Evolutionary conservation across 768 basidiomycete species (phyloP).

Genomic region (Coprinellus micaceus): DNA sequence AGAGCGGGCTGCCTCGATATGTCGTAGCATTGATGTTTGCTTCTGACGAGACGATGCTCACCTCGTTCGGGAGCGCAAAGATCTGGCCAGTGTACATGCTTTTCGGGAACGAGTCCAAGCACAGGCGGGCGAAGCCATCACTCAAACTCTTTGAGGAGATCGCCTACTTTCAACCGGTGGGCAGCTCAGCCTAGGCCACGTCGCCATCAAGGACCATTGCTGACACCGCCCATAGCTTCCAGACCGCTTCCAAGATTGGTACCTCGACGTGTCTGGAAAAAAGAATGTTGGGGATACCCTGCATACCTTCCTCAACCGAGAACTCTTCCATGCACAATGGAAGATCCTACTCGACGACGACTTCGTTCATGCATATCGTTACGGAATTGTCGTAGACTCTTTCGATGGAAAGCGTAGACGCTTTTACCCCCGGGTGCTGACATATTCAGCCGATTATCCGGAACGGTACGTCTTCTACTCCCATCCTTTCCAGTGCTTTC

Average conservation of each 20-base stretch:
- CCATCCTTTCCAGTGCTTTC: too few species aligned
- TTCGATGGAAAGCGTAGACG: background rate
- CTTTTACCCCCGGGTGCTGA: slow-evolving; percentile 6
- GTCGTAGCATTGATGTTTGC: slow-evolving; percentile 21
- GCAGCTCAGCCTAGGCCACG: background rate
- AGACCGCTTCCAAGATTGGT: background rate
- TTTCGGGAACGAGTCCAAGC: slow-evolving; percentile 17
- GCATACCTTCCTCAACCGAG: background rate
- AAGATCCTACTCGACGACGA: slow-evolving; percentile 2
- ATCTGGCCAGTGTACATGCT: slow-evolving; percentile 18
- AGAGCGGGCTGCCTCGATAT: background rate
- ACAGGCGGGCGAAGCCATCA: slow-evolving; percentile 11
- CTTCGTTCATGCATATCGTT: background rate
- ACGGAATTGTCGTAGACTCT: slow-evolving; percentile 3
- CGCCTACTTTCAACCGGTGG: slow-evolving; percentile 16
- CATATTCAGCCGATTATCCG: slow-evolving; percentile 8
- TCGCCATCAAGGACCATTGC: too few species aligned
- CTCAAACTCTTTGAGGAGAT: slow-evolving; percentile 13
- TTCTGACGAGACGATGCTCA: slow-evolving; percentile 18
- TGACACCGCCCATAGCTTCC: too few species aligned
- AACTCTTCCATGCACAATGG: slow-evolving; percentile 4
- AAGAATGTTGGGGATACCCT: background rate
- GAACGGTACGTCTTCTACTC: too few species aligned
- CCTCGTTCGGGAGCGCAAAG: slow-evolving; percentile 14
- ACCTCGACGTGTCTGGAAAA: background rate